Conservation (phyloP, 1,284 basidiomycete genomes). For the Cystobasidium pallidum region DNA sequence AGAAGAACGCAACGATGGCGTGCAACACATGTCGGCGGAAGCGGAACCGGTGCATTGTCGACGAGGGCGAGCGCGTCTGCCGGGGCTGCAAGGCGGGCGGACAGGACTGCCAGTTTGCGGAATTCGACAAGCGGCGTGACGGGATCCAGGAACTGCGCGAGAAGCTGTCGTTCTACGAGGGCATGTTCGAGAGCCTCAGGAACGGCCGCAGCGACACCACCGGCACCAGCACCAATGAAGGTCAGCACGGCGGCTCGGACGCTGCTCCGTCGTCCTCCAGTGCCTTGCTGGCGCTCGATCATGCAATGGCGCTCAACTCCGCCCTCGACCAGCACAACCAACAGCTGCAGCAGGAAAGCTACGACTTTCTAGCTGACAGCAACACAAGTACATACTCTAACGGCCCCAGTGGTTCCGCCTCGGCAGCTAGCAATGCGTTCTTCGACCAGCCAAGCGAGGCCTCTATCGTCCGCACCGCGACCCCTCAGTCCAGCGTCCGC, state of each 20-base stretch:
- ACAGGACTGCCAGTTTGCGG: conserved; percentile 16
- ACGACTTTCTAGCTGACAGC: conserved; percentile 1
- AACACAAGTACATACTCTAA: background rate
- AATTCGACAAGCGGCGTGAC: conserved; percentile 28
- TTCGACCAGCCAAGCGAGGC: background rate
- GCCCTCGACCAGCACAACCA: background rate
- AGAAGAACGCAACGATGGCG: conserved; percentile 41
- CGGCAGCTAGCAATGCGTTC: background rate
- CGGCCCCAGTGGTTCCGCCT: background rate
- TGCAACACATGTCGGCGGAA: conserved; percentile 36
- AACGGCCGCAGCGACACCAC: background rate
- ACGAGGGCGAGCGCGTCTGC: conserved; percentile 6
- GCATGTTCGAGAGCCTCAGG: conserved; percentile 19
- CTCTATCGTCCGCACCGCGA: background rate
- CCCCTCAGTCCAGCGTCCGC: conserved; percentile 6
- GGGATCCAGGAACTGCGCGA: conserved; percentile 31
- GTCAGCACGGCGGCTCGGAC: too few relatives aligned
- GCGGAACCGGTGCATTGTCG: conserved; percentile 33
- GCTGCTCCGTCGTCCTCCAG: background rate
- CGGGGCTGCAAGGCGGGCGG: conserved; percentile 14
- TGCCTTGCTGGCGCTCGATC: background rate
- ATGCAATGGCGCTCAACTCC: background rate
- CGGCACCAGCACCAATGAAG: too few relatives aligned
- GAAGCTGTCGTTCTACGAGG: conserved; percentile 31
- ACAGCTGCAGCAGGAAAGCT: background rate